phyloP scores from a whole-genome alignment of 31 red algal species.

The Endocladia muricata region DNA sequence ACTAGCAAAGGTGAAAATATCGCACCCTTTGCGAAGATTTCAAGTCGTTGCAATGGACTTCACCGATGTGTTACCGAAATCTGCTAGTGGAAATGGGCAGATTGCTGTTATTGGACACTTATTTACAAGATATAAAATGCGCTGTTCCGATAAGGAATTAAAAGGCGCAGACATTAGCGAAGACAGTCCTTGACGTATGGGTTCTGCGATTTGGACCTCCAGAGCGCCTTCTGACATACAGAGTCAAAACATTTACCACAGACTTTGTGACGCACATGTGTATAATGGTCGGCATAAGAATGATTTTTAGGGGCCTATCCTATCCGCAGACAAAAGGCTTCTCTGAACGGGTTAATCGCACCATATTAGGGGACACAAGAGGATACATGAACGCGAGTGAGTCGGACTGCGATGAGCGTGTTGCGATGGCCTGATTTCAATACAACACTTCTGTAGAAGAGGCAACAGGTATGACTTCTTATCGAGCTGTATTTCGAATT shows the following conservation, averaged over 20 bases:
- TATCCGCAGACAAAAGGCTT: slow-evolving; percentile 38
- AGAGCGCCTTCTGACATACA: slow-evolving; percentile 15
- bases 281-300: background rate
- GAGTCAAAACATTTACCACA: slow-evolving; percentile 9
- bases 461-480: slow-evolving; percentile 15
- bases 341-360: slow-evolving; percentile 37
- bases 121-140: slow-evolving; percentile 5
- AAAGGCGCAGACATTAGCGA: slow-evolving; percentile 1
- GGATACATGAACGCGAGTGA: background rate
- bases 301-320: background rate
- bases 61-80: background rate
- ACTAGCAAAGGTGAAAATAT: background rate
- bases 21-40: slow-evolving; percentile 2
- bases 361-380: background rate
- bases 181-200: slow-evolving; percentile 2
- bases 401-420: slow-evolving; percentile 11
- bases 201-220: background rate
- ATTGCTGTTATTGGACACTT: slow-evolving; percentile 4
- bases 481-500: slow-evolving; percentile 16
- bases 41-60: slow-evolving; percentile 15
- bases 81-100: background rate
- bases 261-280: background rate
- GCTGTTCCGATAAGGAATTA: slow-evolving; percentile 10
- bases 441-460: slow-evolving; percentile 12
- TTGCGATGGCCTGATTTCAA: slow-evolving; percentile 7